Percentiles rank a stretch among this genome's conserved stretches.
These are phyloP conservation scores for Nakazawaea ishiwadae DNA, from an alignment of 805 yeast species.

Conservation along the genomic window DNA sequence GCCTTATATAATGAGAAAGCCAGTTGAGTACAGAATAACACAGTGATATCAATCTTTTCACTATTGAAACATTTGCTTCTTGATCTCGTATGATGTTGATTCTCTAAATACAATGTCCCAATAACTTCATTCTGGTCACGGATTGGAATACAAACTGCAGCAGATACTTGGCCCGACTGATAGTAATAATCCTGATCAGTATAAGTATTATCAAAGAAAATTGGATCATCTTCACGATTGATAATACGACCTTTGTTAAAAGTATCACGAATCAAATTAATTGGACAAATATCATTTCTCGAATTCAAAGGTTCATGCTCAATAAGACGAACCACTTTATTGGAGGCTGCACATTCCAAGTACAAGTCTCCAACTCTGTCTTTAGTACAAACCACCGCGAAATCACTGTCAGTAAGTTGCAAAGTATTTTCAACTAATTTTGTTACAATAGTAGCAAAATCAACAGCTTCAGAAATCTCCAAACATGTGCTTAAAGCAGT, in stretches of 20 bases:
- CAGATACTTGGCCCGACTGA: conserved; percentile 27
- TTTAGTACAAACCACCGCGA: conserved; percentile 25
- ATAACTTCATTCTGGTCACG: conserved; percentile 34
- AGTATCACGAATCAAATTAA: conserved; percentile 31
- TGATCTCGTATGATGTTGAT: conserved; percentile 17
- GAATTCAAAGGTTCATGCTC: conserved; percentile 33
- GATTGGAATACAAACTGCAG: conserved; percentile 39
- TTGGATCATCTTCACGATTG: conserved; percentile 31
- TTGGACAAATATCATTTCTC: conserved; percentile 40
- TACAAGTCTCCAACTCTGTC: conserved; percentile 23
- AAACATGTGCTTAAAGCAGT: conserved; percentile 41
- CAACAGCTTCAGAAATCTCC: conserved; percentile 43
- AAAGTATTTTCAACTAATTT: conserved; percentile 36
- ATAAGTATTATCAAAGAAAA: conserved; percentile 28
- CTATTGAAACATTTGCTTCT: conserved; percentile 23
- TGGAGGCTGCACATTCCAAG: conserved; percentile 27
- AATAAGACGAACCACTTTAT: conserved; percentile 20
- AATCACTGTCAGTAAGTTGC: conserved; percentile 24
- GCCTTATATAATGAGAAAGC: conserved; percentile 48
- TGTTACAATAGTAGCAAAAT: conserved; percentile 30
- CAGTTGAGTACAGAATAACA: conserved; percentile 45
- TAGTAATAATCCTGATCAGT: conserved; percentile 37
- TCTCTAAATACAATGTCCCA: conserved; percentile 44
- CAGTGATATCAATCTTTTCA: conserved; percentile 33
- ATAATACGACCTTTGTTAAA: conserved; percentile 32